A percentile compares a stretch with the other conserved stretches of the same genome.
phyloP scores from a whole-genome alignment of 495 filamentous ascomycete species.

The Hyaloscypha bicolor region DNA sequence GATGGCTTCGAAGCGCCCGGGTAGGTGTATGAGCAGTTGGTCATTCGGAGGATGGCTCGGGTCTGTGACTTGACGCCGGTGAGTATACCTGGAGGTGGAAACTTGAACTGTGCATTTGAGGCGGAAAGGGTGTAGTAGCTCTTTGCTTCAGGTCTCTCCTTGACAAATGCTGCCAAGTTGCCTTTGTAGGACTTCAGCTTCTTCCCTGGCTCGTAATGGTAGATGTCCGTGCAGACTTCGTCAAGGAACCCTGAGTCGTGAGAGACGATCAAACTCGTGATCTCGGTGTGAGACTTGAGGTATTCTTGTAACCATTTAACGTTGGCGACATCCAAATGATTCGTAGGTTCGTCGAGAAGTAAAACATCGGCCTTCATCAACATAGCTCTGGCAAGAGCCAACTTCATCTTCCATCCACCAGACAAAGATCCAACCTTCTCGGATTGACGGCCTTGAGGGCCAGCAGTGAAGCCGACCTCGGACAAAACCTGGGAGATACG shows the following conservation, averaged over 20 bases:
- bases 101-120: slow-evolving; percentile 92
- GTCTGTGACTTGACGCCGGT: slow-evolving; percentile 94
- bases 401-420: slow-evolving; percentile 99
- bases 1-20: slow-evolving; percentile 84
- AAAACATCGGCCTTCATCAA: slow-evolving; percentile 93
- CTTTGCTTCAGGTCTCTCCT: slow-evolving; percentile 92
- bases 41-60: slow-evolving; percentile 94
- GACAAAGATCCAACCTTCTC: slow-evolving; percentile 92
- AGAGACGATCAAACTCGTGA: slow-evolving; percentile 95
- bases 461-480: slow-evolving; percentile 91
- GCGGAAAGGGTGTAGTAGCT: slow-evolving; percentile 97
- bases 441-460: slow-evolving; percentile 83
- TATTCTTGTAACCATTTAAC: slow-evolving; percentile 96
- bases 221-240: slow-evolving; percentile 97
- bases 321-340: slow-evolving; percentile 96
- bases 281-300: slow-evolving; percentile 92
- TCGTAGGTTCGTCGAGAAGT: slow-evolving; percentile 97
- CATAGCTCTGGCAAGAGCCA: slow-evolving; percentile 96
- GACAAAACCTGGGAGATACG: slow-evolving; percentile 81
- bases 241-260: slow-evolving; percentile 99
- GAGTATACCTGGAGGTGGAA: slow-evolving; percentile 92
- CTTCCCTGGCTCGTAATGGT: slow-evolving; percentile 95
- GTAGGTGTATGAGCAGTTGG: slow-evolving; percentile 86
- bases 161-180: slow-evolving; percentile 91
- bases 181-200: slow-evolving; percentile 94